phyloP scores from a whole-genome alignment of 2,329 filamentous ascomycete species.

The Taxawa tesnikishii region DNA sequence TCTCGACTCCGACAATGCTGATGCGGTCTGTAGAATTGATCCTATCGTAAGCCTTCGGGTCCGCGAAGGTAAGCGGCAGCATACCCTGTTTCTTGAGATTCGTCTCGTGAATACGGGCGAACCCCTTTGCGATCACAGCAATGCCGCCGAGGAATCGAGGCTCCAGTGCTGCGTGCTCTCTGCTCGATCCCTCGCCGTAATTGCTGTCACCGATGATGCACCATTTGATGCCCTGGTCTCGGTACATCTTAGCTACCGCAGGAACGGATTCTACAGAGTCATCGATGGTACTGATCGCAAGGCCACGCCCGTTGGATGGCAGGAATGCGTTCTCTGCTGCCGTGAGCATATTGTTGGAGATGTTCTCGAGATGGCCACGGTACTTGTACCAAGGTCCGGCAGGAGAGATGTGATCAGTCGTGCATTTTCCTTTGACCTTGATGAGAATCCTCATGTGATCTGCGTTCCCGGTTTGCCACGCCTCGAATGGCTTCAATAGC shows the following conservation, averaged over 20 bases:
- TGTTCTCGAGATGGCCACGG: constrained; percentile 97
- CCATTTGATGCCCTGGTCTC: constrained; percentile 91
- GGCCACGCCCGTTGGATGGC: constrained; percentile 87
- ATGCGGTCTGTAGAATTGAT: constrained; percentile 87
- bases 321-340: constrained; percentile 94
- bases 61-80: constrained; percentile 90
- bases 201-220: constrained; percentile 99
- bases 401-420: constrained; percentile 93
- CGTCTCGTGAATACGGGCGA: constrained; percentile 99
- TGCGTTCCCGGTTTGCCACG: constrained; percentile 90
- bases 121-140: constrained; percentile 89
- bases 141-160: constrained; percentile 93
- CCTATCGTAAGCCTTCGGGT: constrained; percentile 96
- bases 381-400: constrained; percentile 97
- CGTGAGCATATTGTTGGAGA: constrained; percentile 99
- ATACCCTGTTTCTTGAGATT: constrained; percentile 99
- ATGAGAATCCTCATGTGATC: constrained; percentile 79
- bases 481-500: constrained; percentile 69
- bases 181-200: constrained; percentile 94
- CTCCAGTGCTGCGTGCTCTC: constrained; percentile 97
- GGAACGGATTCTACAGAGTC: constrained; percentile 82
- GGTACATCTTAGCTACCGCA: constrained; percentile 93
- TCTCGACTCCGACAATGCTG: constrained; percentile 76
- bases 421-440: constrained; percentile 94
- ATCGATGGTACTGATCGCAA: constrained; percentile 79